Evolutionary conservation across 2,329 filamentous ascomycete genomes (phyloP), one percentile per base, ranked within the genome.

Genomic region (Tolypocladium ophioglossoides): DNA sequence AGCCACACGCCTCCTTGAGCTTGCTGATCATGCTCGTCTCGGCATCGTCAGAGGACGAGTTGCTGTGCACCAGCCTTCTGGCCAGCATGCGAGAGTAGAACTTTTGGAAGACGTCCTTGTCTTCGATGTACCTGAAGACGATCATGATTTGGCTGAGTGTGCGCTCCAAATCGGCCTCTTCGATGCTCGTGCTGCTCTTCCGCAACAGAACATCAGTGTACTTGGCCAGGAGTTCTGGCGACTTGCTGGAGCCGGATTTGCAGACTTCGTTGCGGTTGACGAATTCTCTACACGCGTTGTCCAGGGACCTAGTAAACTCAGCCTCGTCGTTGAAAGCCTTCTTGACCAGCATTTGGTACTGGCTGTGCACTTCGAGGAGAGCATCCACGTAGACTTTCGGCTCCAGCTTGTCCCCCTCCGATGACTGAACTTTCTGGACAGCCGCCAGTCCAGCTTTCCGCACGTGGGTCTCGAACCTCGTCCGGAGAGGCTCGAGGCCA

Each of bases 1-100:
- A 99, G 64, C 94, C 94, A 66, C 94, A 97, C 0, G 94, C 92
- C 68, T 99, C 94, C 76, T 99, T 99, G 61, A 99, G 78, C 74
- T 97, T 99, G 76, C 89, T 91, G 71, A 99, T 99, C 94, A 99
- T 99, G 74, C 90, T 96, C 0, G 91, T 96, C 76, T 99, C 94
- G 1, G 94, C 92, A 72, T 99, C 94, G 62, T 96, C 91, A 2
- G 91, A 96, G 3, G 94, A 94, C 0, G 94, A 97, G 68, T 87
- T 96, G 69, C 88, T 91, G 70, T 96, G 90, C 20, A 99, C 94
- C 54, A 99, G 76, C 64, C 94, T 90, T 69, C 95, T 90, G 51
- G 94, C 94, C 63, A 99, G 76, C 86, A 96, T 96, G 58, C 91
- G 88, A 2, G 92, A 95, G 74, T 99, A 99, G 73, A 96, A 99